Base-by-base conservation (phyloP, 2,329 filamentous ascomycete genomes). In the Penicillium sp. region DNA sequence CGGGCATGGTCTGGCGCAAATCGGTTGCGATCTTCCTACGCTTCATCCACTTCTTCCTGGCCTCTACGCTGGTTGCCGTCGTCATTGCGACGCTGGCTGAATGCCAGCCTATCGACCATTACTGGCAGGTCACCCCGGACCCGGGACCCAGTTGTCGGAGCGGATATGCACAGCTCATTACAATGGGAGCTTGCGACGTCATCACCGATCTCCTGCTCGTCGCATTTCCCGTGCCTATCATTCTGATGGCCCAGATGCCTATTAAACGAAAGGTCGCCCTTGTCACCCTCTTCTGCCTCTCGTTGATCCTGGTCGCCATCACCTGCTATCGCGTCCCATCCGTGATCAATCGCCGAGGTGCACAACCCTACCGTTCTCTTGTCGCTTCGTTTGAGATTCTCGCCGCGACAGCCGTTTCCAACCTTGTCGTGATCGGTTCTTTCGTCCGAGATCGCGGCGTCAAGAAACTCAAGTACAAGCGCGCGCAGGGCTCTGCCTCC, bases 341-440 rank as follows among this genome's bases (percentile, higher is more conserved):
- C 46, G 91, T 96, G 61, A 89, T 98, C 55, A 71, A 82, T 2
- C 81, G 84, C 51, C 79, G 87, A 61, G 92, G 93, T 2, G 83
- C 85, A 30, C 95, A 98, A 75, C 92, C 95, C 71, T 92, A 90
- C 68, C 90, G 95, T 48, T 96, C 94, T 0, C 85, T 98, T 1
- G 83, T 96, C 65, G 95, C 95, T 4, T 97, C 93, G 0, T 83
- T 96, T 19, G 95, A 99, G 73, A 89, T 98, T 7, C 83, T 98
- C 1, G 93, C 94, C 54, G 93, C 95, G 5, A 91, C 93, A 0
- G 87, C 88, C 0, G 90, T 96, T 0, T 91, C 94, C 13, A 99
- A 98, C 73, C 89, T 90, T 3, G 83, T 99, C 22, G 91, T 97
- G 0, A 85, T 99, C 2, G 94, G 94, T 13, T 96, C 93, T 0